phyloP scores from a whole-genome alignment of 2,329 filamentous ascomycete genomes.

The Bipolaris sorokiniana region DNA sequence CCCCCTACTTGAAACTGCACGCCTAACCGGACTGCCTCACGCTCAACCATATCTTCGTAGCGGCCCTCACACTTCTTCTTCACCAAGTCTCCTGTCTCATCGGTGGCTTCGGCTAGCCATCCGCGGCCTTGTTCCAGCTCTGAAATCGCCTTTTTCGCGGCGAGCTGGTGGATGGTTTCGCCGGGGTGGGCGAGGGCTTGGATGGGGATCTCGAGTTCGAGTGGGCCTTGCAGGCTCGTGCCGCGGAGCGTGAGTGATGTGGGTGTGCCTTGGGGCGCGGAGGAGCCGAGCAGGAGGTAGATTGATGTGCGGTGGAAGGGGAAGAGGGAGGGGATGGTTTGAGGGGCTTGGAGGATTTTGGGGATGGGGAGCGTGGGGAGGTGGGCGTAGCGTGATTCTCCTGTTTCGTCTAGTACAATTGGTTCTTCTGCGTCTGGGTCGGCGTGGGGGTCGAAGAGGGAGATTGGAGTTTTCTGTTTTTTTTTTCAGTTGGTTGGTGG shows the following conservation, averaged over 20 bases:
- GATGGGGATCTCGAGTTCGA: constrained; percentile 70
- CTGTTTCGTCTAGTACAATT: constrained; percentile 34
- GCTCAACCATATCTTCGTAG: constrained; percentile 66
- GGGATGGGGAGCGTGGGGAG: constrained; percentile 62
- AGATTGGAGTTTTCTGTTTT: constrained; percentile 57
- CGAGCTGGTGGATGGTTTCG: constrained; percentile 71
- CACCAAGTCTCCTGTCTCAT: constrained; percentile 46
- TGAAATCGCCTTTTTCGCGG: constrained; percentile 69
- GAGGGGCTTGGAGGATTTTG: constrained; percentile 68
- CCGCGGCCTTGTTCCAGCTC: constrained; percentile 75
- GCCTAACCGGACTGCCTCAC: constrained; percentile 70
- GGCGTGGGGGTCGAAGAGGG: constrained; percentile 63
- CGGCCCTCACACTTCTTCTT: constrained; percentile 55
- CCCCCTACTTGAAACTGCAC: constrained; percentile 70
- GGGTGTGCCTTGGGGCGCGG: constrained; percentile 55
- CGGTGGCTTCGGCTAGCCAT: constrained; percentile 57
- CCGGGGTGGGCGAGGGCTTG: constrained; percentile 54
- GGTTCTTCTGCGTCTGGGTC: constrained; percentile 52
- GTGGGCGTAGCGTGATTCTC: constrained; percentile 53
- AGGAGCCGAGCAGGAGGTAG: constrained; percentile 68
- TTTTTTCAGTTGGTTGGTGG: constrained; percentile 15
- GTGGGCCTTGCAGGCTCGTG: constrained; percentile 62
- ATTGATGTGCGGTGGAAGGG: constrained; percentile 69
- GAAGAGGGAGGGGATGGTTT: constrained; percentile 68
- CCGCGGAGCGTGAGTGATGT: constrained; percentile 65